phyloP scores from a whole-genome alignment of 2,329 filamentous ascomycete genomes.

The Microsporum ferrugineum region DNA sequence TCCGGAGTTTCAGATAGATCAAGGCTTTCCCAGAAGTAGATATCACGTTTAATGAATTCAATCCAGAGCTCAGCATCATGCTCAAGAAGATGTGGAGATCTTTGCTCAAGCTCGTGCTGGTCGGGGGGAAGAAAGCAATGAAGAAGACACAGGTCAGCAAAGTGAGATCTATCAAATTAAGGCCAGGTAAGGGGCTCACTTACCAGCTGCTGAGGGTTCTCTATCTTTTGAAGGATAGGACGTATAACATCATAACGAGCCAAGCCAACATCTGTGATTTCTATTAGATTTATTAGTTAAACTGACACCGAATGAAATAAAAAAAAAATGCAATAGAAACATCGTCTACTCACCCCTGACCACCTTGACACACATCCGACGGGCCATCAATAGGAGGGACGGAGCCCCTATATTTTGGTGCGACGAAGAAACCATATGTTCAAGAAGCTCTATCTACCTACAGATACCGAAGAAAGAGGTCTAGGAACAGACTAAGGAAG shows the following conservation, averaged over 20 bases:
- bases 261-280: slow-evolving; percentile 59
- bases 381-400: slow-evolving; percentile 27
- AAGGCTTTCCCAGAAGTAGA: slow-evolving; percentile 56
- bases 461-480: not conserved
- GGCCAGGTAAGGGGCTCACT: slow-evolving; percentile 15
- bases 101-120: slow-evolving; percentile 53
- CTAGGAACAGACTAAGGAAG: not conserved
- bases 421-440: not conserved
- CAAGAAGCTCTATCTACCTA: not conserved
- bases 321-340: not conserved
- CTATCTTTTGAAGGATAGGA: slow-evolving; percentile 59
- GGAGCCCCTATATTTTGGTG: slow-evolving; percentile 23
- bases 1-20: slow-evolving; percentile 54
- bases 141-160: not conserved
- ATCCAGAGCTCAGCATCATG: slow-evolving; percentile 65
- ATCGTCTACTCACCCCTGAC: slow-evolving; percentile 24
- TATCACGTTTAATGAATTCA: slow-evolving; percentile 65
- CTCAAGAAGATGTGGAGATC: slow-evolving; percentile 63
- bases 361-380: slow-evolving; percentile 27
- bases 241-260: slow-evolving; percentile 56
- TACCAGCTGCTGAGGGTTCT: slow-evolving; percentile 62
- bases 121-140: not conserved
- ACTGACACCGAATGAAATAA: not conserved
- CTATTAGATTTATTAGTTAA: slow-evolving; percentile 20
- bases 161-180: not conserved